Base-by-base conservation (phyloP, 2,329 filamentous ascomycete species). In the Apiospora rasikravindrae region DNA sequence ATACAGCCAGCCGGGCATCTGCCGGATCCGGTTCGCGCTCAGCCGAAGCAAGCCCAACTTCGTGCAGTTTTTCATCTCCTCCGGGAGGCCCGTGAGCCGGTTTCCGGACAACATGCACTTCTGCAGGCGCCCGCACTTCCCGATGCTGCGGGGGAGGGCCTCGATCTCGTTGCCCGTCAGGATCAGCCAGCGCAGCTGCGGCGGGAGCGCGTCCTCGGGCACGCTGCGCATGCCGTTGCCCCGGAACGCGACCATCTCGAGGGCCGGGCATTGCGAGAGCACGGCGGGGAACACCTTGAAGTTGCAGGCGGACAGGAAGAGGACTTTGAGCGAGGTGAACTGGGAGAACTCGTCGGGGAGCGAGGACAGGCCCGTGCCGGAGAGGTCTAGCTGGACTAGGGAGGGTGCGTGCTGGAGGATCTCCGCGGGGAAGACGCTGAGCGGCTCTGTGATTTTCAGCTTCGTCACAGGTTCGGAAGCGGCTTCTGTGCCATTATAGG, bases 51-150 rank as follows among this genome's bases (percentile, higher is more conserved):
- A 77, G 7, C 81, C 82, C 47, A 87, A 80, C 72, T 84, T 83
- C 61, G 77, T 79, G 78, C 85, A 87, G n/a, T 76, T 76, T 5
- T 78, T 77, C 84, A 88, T 85, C 69, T 82, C 80, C 22, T 75
- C 75, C 1, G 86, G 86, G 11, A 88, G 77, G 51, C 67, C 69
- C 0, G 73, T 76, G 33, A 87, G 79, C n/a, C 72, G 77, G 74
- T 87, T 87, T 19, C 85, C 85, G 1, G 85, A 82, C n/a, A 87
- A 76, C 83, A 86, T 84, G 74, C 85, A 86, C 76, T 86, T 86
- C 74, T 87, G 82, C 5, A 87, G 79, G 14, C 81, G 80, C 24
- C 74, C 73, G 72, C 85, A 87, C 26, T 77, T 76, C 13, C 85
- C 84, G 67, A 87, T 84, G 75, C 80, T 84, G 24, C 74, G 74